These are phyloP conservation scores for Eleusine indica DNA, from an alignment of 176 grass and related monocot species.

Conservation along the genomic window DNA sequence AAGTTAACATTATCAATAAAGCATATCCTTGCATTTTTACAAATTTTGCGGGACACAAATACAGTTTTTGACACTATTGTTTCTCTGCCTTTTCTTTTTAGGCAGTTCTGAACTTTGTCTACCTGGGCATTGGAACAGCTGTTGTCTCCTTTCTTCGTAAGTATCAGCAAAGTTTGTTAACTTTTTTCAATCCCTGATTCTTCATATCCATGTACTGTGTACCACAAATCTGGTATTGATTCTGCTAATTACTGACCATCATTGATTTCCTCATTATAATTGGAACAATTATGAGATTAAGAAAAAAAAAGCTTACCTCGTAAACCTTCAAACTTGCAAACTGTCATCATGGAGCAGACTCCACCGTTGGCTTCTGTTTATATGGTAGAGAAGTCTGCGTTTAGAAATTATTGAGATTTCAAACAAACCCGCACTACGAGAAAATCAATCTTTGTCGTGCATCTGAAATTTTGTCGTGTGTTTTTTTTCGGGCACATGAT, in stretches of 20 bases:
- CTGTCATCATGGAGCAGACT: slow-evolving; percentile 15
- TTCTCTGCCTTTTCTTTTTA: slow-evolving; percentile 1
- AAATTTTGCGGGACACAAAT: not conserved
- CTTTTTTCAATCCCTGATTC: too few species aligned
- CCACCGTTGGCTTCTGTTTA: not conserved
- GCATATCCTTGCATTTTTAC: not conserved
- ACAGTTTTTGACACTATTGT: slow-evolving; percentile 4
- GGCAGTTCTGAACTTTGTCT: slow-evolving; percentile 60
- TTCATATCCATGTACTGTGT: not conserved
- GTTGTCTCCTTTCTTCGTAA: slow-evolving; percentile 63
- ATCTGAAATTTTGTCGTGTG: too few species aligned
- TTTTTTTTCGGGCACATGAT: too few species aligned
- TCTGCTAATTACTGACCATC: slow-evolving; percentile 16
- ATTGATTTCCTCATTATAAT: not conserved
- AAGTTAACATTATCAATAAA: not conserved
- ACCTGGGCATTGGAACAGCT: slow-evolving; percentile 52
- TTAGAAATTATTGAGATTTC: not conserved
- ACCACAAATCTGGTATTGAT: not conserved
- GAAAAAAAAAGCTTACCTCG: not conserved
- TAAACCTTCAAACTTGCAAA: slow-evolving; percentile 14
- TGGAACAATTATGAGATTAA: not conserved
- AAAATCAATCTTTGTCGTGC: too few species aligned
- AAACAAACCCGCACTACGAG: not conserved
- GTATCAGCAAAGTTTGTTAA: not conserved
- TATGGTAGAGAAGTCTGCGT: not conserved